Evolutionary conservation across 2,329 filamentous ascomycete genomes (phyloP), one percentile per base, ranked within the genome.

Genomic region (Hypoxylon sp.): DNA sequence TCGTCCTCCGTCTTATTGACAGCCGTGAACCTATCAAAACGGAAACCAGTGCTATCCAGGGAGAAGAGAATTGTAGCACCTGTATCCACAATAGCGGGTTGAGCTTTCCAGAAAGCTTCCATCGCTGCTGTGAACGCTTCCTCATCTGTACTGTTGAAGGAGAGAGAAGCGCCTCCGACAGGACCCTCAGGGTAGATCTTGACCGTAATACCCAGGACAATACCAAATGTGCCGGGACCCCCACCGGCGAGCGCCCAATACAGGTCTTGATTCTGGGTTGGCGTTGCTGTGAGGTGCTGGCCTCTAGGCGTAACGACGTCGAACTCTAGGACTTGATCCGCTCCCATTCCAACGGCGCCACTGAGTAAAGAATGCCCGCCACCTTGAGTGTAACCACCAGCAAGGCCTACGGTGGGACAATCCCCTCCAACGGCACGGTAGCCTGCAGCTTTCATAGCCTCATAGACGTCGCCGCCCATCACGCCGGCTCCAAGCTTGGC

Each of bases 211-310:
- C 82, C 84, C 13, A 82, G 75, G 3, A 88, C 83, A 1, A 88
- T 79, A 1, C 81, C 87, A 68, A 83, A 89, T 2, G 80, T 87
- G 2, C 86, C 85, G 15, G 80, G 82, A 5, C 58, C 58, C 4
- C 86, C 85, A 6, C 86, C 85, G 51, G 78, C 78, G 3, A 88
- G 74, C 2, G 86, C 87, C 86, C 86, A 89, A 75, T 85, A 88
- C 1, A 89, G 79, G 60, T 89, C 86, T 0, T 77, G 55, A 60
- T 88, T 82, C 19, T 83, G 52, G 3, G 76, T 73, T 0, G 76
- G 80, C 2, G 78, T 82, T 1, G 85, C 86, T 0, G 76, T 79
- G 0, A 86, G 59, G 15, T 80, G 70, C 15, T 78, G 51, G 1
- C 86, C 86, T n/a, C 72, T 67, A 0, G 80, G 81, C 3, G 81